Evolutionary conservation across 345 rosid genomes (phyloP).

Genomic region (Erodium maritimum): DNA sequence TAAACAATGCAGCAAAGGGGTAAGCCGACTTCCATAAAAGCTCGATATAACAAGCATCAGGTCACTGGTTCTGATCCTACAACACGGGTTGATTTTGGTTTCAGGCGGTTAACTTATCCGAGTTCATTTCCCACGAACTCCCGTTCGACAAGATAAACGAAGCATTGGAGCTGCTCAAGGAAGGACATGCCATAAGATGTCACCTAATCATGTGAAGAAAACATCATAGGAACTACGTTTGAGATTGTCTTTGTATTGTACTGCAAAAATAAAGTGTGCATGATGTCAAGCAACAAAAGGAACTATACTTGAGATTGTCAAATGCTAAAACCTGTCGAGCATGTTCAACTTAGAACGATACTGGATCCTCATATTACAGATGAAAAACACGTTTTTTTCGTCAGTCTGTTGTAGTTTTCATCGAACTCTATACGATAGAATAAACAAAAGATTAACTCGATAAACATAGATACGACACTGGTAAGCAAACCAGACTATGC

Average conservation of each 20-base stretch:
- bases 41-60: not conserved
- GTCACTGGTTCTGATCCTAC: not conserved
- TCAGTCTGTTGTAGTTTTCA: constrained; percentile 27
- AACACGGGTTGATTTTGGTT: not conserved
- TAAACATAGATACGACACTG: no score
- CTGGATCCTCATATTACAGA: constrained; percentile 6
- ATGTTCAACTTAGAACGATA: not conserved
- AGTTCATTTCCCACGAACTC: constrained; percentile 17
- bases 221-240: not conserved
- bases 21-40: not conserved
- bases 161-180: constrained; percentile 14
- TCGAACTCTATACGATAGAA: constrained; percentile 26
- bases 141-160: constrained; percentile 29
- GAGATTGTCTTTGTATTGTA: no score
- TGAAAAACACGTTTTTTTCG: constrained; percentile 14
- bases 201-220: constrained; percentile 14
- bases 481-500: constrained; percentile 10
- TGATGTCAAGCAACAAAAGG: not conserved
- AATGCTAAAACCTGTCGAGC: not conserved
- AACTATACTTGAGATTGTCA: not conserved
- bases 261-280: no score
- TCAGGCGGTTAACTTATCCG: constrained; percentile 23
- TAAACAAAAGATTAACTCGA: constrained; percentile 26
- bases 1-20: constrained; percentile 19
- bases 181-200: constrained; percentile 34